Base-by-base conservation (phyloP, 2,329 filamentous ascomycete species). In the Plenodomus tracheiphilus region DNA sequence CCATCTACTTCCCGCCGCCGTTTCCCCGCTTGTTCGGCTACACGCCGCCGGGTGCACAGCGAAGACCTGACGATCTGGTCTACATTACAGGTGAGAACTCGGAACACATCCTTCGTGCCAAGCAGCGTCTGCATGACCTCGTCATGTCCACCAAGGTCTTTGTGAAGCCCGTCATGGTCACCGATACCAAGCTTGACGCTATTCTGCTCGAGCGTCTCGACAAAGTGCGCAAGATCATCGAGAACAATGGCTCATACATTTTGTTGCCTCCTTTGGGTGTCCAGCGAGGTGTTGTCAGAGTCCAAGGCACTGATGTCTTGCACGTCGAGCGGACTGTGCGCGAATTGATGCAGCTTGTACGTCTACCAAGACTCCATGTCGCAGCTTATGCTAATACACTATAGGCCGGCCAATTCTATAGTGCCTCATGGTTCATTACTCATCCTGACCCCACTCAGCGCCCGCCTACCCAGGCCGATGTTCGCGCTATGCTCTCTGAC, bases 221-320 rank as follows among this genome's bases (percentile, higher is more conserved):
- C 74, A 97, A 97, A 74, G 91, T 99, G 49, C 90, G 92, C 66
- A 97, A 96, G 79, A 96, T 99, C 58, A 93, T 97, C 74, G 94
- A 99, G 70, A 88, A 88, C 47, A 97, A 97, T 66, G 94, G 93
- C 32, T 95, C 93, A 6, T 96, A 95, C 72, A 91, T 99, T 61
- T 83, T 96, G 70, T 90, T 99, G 58, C 94, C 94, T 7, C 85
- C 88, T 17, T 80, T 99, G 35, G 94, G 91, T 18, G 91, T 89
- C 58, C 88, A 93, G 71, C 88, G 88, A 49, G 91, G 86, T 59
- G 81, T 90, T 60, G 88, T 97, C 56, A 86, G 93, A 41, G 89
- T 99, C 28, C 94, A 97, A 73, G 94, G 92, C 49, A 89, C 88
- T 0, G 94, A 99, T 72, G 91, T 96, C 30, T 79, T 97, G 59